phyloP scores from a whole-genome alignment of 352 stramenopile genomes.

The Plasmopara viticola region DNA sequence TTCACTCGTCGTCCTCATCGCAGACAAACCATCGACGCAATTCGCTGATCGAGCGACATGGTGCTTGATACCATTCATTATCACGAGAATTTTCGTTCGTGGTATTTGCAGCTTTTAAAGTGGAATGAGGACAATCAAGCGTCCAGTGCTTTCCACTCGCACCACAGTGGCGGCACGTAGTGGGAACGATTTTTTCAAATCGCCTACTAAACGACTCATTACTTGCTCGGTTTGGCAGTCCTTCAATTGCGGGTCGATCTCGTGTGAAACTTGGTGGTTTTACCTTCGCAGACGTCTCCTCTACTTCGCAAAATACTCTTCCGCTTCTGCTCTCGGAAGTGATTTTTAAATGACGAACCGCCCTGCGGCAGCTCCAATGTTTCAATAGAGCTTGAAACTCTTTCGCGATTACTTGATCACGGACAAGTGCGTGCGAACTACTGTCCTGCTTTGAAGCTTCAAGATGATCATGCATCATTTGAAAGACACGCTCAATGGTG shows the following conservation, averaged over 20 bases:
- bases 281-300: constrained; percentile 8
- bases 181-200: background rate
- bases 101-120: background rate
- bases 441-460: constrained; percentile 3
- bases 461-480: constrained; percentile 14
- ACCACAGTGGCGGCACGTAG: background rate
- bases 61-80: background rate
- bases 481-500: constrained; percentile 23
- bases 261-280: constrained; percentile 4
- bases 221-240: background rate
- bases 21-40: background rate
- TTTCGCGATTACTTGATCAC: constrained; percentile 17
- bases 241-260: constrained; percentile 3
- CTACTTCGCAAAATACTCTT: constrained; percentile 14
- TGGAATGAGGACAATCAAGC: background rate
- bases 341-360: constrained; percentile 15
- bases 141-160: constrained; percentile 4
- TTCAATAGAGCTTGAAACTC: constrained; percentile 19
- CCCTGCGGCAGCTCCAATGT: constrained; percentile 19
- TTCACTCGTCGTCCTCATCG: background rate
- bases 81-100: background rate
- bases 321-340: constrained; percentile 8
- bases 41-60: background rate
- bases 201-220: background rate
- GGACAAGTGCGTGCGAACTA: constrained; percentile 7